Base-by-base conservation (phyloP, 306 rosid genomes). In the Malus orientalis region DNA sequence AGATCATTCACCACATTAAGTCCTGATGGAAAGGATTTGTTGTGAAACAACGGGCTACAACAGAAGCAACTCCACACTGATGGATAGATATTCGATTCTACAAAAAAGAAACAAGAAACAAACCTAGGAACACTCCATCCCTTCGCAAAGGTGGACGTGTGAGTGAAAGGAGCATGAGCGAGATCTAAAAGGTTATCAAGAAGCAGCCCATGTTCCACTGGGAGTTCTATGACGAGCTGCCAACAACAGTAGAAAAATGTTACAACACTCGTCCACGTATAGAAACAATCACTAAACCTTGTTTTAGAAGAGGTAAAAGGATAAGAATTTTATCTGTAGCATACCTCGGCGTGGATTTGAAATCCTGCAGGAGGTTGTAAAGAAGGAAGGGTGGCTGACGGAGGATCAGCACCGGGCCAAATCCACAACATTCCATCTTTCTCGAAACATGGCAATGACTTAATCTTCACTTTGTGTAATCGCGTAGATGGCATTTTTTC, bases 101-200 rank as follows among this genome's bases (percentile, higher is more conserved):
- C 55, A 16, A 4, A 49, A 49, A 16, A 6, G 55, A 15, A 16
- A 3, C 40, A 16, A 19, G 60, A 61, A 84, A 82, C 93, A 61
- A 81, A 96, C 99, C 98, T 96, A 18, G 99, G 99, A 73, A 96
- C 94, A 11, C 86, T 87, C 98, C 99, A 96, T 71, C 99, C 99
- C 82, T 96, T 92, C 14, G 99, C 99, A 13, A 96, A 96, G 45
- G 99, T 96, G 68, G 99, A 96, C 27, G 99, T 96, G 80, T 96
- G 99, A 73, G 99, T 96, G 79, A 96, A 96, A 45, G 99, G 98
- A 62, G 99, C 99, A 75, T 96, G 99, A 4, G 97, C 98, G 79
- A 96, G 99, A 89, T 96, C 99, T 85, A 96, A 84, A 78, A 96
- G 99, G 81, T 93, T 96, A 83, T 96, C 99, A 69, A 96, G 85